Evolutionary conservation across 371 early-diverging fungal species (phyloP).

Genomic region (Zancudomyces culisetae): DNA sequence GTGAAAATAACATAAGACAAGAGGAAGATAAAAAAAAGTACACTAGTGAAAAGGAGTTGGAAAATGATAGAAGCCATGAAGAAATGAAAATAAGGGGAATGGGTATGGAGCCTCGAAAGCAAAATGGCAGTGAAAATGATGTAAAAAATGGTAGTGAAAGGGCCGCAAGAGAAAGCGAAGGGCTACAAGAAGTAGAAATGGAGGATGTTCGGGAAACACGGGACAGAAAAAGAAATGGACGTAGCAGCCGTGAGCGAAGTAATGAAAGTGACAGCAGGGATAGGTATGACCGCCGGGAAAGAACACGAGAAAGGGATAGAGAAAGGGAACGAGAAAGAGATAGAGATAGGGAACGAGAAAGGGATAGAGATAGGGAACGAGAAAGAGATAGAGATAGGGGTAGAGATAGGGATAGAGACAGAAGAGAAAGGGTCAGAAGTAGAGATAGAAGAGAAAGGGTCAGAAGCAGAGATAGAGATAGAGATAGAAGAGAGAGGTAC

Average conservation of each 20-base stretch:
- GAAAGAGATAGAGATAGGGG: neutral
- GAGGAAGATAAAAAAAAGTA: neutral
- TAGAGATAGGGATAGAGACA: neutral
- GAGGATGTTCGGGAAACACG: too few species aligned
- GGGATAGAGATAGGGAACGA: neutral
- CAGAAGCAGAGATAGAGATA: conserved; percentile 4
- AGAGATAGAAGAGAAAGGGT: conserved; percentile 4
- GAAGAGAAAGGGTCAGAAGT: neutral
- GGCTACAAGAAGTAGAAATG: too few species aligned
- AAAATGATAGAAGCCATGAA: neutral
- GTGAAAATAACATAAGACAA: neutral
- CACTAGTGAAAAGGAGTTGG: neutral
- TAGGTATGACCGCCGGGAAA: neutral
- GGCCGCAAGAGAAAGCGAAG: too few species aligned
- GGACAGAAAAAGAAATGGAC: neutral
- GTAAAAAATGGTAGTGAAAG: too few species aligned
- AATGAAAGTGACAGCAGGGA: neutral
- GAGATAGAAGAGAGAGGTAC: neutral
- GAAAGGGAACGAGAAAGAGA: neutral
- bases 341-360: neutral
- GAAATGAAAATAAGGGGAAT: neutral
- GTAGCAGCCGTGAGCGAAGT: neutral
- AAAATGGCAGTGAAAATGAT: too few species aligned
- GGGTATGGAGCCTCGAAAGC: too few species aligned
- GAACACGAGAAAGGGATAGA: neutral